Base-by-base conservation (phyloP, 2,329 filamentous ascomycete genomes). In the Eurotiales sp. region DNA sequence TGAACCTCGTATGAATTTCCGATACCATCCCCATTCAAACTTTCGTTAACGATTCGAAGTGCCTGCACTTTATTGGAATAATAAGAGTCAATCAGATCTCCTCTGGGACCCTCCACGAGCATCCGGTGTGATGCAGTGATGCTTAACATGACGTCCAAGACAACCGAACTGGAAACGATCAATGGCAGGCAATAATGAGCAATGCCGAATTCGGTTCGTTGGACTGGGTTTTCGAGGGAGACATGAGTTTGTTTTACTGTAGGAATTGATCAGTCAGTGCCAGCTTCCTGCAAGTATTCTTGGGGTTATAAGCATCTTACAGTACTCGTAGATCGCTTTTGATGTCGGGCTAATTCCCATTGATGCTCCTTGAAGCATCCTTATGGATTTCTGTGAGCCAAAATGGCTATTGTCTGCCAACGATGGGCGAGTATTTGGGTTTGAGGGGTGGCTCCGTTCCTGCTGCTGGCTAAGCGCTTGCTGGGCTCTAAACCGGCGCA, bases 101-200 rank as follows among this genome's bases (percentile, higher is more conserved):
- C 21, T 25, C 40, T 19, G n/a, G 40, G 21, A 6, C 40, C 40
- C 23, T 43, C 40, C 12, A 43, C 40, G 21, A 43, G 40, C 40
- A 43, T 43, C 15, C 40, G 22, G 27, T 43, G 40, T 15, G 14
- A 15, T 10, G 40, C 40, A 11, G 40, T 29, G 40, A 43, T 43
- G 23, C 40, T 29, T 5, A 43, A 15, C 21, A 43, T n/a, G 21
- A 43, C 40, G 23, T 43, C 21, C 40, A 43, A 25, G 40, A 43
- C 21, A 2, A 43, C 23, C 14, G 40, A 15, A 43, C 40, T 43
- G 21, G 40, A 29, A 43, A 23, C 14, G 4, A 43, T 43, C 19
- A 43, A 43, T 27, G 40, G 40, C 12, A 43, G 40, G 17, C 40
- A 43, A 22, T 43, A 43, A 10, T 43, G 23, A 7, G 40, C 40